phyloP scores from a whole-genome alignment of 805 yeast genomes.

The Lipomyces sp. region DNA sequence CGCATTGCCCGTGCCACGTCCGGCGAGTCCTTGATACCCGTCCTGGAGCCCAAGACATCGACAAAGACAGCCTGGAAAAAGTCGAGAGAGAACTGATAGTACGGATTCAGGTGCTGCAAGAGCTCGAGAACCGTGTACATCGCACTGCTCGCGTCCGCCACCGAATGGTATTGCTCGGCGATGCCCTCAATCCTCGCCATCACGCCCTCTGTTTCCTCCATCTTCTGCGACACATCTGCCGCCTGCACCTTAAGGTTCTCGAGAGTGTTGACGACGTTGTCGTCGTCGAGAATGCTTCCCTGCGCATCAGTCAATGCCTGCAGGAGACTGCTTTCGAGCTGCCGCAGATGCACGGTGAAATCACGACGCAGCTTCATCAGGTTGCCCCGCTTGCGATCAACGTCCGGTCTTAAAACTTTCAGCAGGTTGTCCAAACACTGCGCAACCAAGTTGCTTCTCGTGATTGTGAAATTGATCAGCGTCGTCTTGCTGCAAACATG shows the following conservation, averaged over 20 bases:
- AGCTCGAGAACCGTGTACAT: slow-evolving; percentile 49
- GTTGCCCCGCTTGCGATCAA: slow-evolving; percentile 56
- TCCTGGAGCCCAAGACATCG: slow-evolving; percentile 32
- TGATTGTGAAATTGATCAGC: slow-evolving; percentile 67
- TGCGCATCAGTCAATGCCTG: slow-evolving; percentile 53
- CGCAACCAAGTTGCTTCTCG: slow-evolving; percentile 60
- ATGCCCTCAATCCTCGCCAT: slow-evolving; percentile 53
- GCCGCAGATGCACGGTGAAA: slow-evolving; percentile 51
- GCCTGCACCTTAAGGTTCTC: slow-evolving; percentile 67
- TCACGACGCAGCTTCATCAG: slow-evolving; percentile 56
- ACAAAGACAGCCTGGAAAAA: slow-evolving; percentile 42
- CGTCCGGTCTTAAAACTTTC: slow-evolving; percentile 57
- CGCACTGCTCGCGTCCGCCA: slow-evolving; percentile 55
- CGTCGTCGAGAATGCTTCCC: slow-evolving; percentile 67
- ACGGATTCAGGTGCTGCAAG: slow-evolving; percentile 44
- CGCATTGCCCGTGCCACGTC: slow-evolving; percentile 31
- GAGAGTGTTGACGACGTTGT: slow-evolving; percentile 54
- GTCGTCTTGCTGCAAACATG: slow-evolving; percentile 62
- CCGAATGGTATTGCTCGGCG: slow-evolving; percentile 47
- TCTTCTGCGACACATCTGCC: slow-evolving; percentile 48
- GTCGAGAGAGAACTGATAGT: slow-evolving; percentile 59
- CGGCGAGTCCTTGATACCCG: slow-evolving; percentile 19
- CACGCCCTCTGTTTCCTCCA: slow-evolving; percentile 53
- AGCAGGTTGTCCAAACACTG: slow-evolving; percentile 60
- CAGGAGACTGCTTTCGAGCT: slow-evolving; percentile 59